Percentiles rank a stretch among this genome's conserved stretches.
Conservation (phyloP, 495 filamentous ascomycete species). For the Podospora appendiculata region DNA sequence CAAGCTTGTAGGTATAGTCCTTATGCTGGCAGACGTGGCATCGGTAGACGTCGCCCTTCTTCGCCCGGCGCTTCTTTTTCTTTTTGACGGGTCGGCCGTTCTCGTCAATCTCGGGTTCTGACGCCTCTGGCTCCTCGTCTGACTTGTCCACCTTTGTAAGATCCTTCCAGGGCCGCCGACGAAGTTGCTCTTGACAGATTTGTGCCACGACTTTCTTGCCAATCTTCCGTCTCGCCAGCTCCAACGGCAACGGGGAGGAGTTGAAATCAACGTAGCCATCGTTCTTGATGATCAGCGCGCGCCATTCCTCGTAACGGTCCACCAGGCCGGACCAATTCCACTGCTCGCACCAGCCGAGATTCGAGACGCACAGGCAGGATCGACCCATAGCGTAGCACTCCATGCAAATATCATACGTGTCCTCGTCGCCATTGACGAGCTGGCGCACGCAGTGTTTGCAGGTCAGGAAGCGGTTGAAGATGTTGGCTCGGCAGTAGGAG, state of each 20-base stretch:
- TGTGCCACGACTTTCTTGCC: conserved; percentile 75
- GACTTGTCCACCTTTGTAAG: conserved; percentile 34
- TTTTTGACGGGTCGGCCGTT: conserved; percentile 42
- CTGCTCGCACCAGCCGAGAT: conserved; percentile 86
- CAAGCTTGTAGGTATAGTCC: conserved; percentile 74
- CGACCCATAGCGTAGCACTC: conserved; percentile 94
- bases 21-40: conserved; percentile 78
- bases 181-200: conserved; percentile 82
- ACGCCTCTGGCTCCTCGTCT: conserved; percentile 31
- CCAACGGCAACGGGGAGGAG: conserved; percentile 54
- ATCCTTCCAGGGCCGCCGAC: conserved; percentile 57
- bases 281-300: conserved; percentile 61
- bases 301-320: conserved; percentile 74
- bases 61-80: conserved; percentile 29
- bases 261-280: conserved; percentile 51
- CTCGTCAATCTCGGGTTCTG: conserved; percentile 43
- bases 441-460: conserved; percentile 68
- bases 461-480: conserved; percentile 94
- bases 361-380: conserved; percentile 79
- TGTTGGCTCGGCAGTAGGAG: conserved; percentile 91
- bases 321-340: conserved; percentile 75
- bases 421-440: conserved; percentile 53
- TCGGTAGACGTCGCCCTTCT: conserved; percentile 38
- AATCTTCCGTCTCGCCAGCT: conserved; percentile 51
- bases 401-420: conserved; percentile 92